Conservation (phyloP, 371 early-diverging fungal genomes). For the Chytridium lagenaria region DNA sequence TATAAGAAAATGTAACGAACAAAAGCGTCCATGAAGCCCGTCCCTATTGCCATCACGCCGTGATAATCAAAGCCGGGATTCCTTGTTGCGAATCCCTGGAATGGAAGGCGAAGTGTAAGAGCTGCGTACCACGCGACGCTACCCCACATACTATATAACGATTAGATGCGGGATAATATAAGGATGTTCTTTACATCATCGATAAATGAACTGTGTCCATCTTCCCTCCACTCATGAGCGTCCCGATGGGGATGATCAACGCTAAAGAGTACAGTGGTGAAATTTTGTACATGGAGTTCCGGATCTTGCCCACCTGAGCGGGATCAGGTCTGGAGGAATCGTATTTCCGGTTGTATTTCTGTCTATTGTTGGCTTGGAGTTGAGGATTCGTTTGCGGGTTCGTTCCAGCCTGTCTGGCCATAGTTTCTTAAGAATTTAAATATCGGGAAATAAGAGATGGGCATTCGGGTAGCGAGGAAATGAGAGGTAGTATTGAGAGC, state of each 20-base stretch:
- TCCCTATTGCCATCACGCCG: slow-evolving; percentile 1
- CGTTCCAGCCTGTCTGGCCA: too few relatives aligned
- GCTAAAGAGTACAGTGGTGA: not conserved
- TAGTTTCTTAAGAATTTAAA: too few relatives aligned
- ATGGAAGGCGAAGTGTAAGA: not conserved
- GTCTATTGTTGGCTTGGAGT: not conserved
- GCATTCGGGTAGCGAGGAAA: too few relatives aligned
- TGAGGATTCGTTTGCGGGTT: too few relatives aligned
- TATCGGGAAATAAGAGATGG: too few relatives aligned
- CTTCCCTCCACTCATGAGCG: not conserved
- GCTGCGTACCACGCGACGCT: slow-evolving; percentile 1
- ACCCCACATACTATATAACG: not conserved
- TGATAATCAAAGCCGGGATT: not conserved
- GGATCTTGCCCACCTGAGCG: not conserved
- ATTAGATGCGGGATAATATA: not conserved
- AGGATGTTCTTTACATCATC: not conserved
- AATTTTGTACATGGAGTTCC: not conserved
- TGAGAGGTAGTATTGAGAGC: too few relatives aligned
- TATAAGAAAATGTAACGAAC: not conserved
- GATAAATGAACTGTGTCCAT: not conserved
- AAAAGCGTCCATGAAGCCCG: slow-evolving; percentile 15
- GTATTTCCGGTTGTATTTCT: not conserved
- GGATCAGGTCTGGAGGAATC: slow-evolving; percentile 12
- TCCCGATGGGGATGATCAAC: not conserved
- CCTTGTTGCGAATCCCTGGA: not conserved